Base-by-base conservation (phyloP, 768 basidiomycete genomes). In the Leccinum subtestaceum region DNA sequence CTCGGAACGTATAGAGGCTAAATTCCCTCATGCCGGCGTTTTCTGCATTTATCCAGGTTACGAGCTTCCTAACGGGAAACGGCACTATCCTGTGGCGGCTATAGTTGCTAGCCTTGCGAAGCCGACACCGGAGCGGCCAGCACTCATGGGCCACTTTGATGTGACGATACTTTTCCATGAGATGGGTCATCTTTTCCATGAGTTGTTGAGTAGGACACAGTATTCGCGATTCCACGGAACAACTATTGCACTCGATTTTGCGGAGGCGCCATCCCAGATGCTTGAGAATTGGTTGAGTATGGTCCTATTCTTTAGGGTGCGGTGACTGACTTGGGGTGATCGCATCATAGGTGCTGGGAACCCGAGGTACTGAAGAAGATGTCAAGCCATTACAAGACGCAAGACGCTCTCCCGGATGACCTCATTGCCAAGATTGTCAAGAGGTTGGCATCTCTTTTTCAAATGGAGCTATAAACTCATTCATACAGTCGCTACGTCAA, bases 81-180 rank as follows among this genome's bases (percentile, higher is more conserved):
- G 89, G 31, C 79, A 78, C 68, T 93, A 91, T 70, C 92, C 92
- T 2, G 72, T 91, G 52, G 73, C 86, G 1, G 88, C 88, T 4
- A 95, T 95, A 93, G 93, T 95, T 7, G 93, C 93, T 40, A 95
- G 94, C 70, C 81, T 95, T 10, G 90, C 93, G 4, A 95, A 95
- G 69, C 80, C 90, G 4, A 92, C 91, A 1, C 83, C 86, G 1
- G 84, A 87, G 6, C 86, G 87, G 59, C 91, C 91, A 2, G 91
- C 91, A 19, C 76, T 93, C 36, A 90, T 95, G 91, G 77, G 83
- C n/a, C 91, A 93, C 60, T 86, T 88, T 64, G 90, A 93, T 58
- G 91, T 92, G 1, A 91, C 91, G 11, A 95, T 92, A 0, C 92
- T 94, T 76, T 93, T 94, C 83, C 93, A 95, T 64, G 93, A 93